Evolutionary conservation across 306 rosid genomes (phyloP), one percentile per base, ranked within the genome.

Genomic region (Dryas octopetala): DNA sequence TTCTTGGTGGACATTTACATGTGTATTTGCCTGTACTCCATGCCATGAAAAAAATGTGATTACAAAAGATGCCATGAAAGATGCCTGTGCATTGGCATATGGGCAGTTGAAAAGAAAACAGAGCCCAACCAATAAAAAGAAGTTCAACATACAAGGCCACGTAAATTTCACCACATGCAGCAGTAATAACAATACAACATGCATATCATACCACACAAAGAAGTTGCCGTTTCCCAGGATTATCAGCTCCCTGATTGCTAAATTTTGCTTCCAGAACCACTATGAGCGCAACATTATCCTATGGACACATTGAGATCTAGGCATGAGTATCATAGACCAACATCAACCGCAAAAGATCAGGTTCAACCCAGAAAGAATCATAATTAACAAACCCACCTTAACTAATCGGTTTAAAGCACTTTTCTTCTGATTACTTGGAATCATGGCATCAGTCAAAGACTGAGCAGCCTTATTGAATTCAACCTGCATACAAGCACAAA

Each of bases 401-500:
- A 92, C 96, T 74, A 96, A 83, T 74, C 98, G 85, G 81, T 84
- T 90, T 86, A 96, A 84, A 17, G 99, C 99, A 78, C 79, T 87
- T 85, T 93, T 92, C 90, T 88, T 96, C 86, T 92, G 99, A 26
- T 85, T 80, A 66, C 92, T 86, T 73, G 91, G 93, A 79, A 92
- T 87, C 85, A 86, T 88, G 41, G 98, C 93, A 43, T 96, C 99
- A 4, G 97, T 92, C 79, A 92, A 89, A 58, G 99, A 92, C 75
- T 92, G 99, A 12, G 99, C 99, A 85, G 98, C 98, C 85, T 92
- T 92, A 66, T 96, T 92, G 71, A 96, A 96, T 75, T 92, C 99
- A 84, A 96, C 99, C 99, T 96, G 92, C 82, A 88, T 19, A 74
- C 78, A 77, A 70, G 73, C 72, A 67, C 17, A 76, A 70, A n/a